phyloP scores from a whole-genome alignment of 2,329 filamentous ascomycete genomes.

The Ramularia collo-cygni region DNA sequence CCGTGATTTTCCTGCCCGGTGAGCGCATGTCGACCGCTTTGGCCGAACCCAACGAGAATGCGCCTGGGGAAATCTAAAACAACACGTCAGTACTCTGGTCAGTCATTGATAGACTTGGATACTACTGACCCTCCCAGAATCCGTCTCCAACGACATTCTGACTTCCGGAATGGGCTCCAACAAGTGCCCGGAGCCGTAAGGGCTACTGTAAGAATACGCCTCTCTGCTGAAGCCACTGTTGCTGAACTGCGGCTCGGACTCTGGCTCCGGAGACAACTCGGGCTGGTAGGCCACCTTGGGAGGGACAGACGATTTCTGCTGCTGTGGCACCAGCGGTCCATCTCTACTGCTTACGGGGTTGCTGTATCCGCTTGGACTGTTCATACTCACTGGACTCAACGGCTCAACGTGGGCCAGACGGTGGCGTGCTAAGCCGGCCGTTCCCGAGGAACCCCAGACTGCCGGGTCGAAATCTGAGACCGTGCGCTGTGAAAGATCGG shows the following conservation, averaged over 20 bases:
- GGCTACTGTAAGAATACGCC: slow-evolving; percentile 28
- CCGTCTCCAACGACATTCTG: slow-evolving; percentile 44
- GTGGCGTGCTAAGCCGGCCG: slow-evolving; percentile 27
- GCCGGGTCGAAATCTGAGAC: slow-evolving; percentile 38
- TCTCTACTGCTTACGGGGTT: slow-evolving; percentile 48
- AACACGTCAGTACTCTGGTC: background rate
- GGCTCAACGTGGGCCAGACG: slow-evolving; percentile 24
- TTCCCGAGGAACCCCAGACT: slow-evolving; percentile 40
- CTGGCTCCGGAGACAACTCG: slow-evolving; percentile 17
- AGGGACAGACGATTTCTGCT: slow-evolving; percentile 16
- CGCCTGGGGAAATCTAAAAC: slow-evolving; percentile 25
- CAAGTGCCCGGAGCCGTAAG: slow-evolving; percentile 32
- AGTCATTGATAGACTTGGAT: background rate
- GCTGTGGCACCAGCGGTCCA: slow-evolving; percentile 51
- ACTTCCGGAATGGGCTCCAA: slow-evolving; percentile 48
- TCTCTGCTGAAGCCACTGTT: slow-evolving; percentile 30
- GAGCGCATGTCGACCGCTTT: slow-evolving; percentile 26
- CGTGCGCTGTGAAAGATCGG: slow-evolving; percentile 30
- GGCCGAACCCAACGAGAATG: slow-evolving; percentile 18
- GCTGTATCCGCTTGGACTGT: slow-evolving; percentile 29
- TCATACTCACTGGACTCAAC: slow-evolving; percentile 23
- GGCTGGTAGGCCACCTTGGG: slow-evolving; percentile 18
- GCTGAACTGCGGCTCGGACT: slow-evolving; percentile 27
- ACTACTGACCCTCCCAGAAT: slow-evolving; percentile 30
- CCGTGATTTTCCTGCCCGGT: slow-evolving; percentile 40